Evolutionary conservation across 116 monocot species (phyloP).

Genomic region (Trichopus zeylanicus): DNA sequence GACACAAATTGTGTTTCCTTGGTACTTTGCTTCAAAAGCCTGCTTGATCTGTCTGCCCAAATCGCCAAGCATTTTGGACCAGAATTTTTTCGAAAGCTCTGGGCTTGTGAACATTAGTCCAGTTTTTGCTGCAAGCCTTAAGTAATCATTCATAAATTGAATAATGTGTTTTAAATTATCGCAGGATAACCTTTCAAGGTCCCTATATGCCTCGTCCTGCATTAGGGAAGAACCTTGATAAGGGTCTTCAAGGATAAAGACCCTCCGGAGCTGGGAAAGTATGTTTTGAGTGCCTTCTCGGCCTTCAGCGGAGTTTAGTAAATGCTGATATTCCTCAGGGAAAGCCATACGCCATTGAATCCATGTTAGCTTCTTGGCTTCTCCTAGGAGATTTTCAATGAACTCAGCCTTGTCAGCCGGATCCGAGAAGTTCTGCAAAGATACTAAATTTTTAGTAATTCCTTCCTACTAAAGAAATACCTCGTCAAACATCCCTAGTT

Average conservation of each 20-base stretch:
- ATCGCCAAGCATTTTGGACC: neutral
- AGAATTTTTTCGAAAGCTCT: neutral
- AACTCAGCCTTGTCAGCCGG: too few relatives aligned
- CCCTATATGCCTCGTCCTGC: neutral
- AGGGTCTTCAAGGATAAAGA: too few relatives aligned
- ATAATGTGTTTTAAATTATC: neutral
- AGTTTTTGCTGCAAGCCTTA: neutral
- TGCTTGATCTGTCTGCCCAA: neutral
- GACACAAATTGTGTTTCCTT: neutral
- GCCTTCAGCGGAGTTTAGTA: too few relatives aligned
- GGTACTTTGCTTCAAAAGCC: neutral
- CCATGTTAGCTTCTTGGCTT: too few relatives aligned
- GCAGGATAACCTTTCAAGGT: neutral
- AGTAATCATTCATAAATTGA: neutral
- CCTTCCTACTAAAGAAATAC: neutral
- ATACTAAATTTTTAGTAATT: neutral
- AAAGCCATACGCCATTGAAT: too few relatives aligned
- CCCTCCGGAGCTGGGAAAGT: too few relatives aligned
- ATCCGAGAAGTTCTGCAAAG: too few relatives aligned
- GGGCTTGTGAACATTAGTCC: neutral
- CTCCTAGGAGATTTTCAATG: too few relatives aligned
- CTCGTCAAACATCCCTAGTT: neutral
- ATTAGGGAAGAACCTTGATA: too few relatives aligned
- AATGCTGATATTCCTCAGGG: too few relatives aligned
- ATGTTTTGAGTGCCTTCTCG: too few relatives aligned